These are phyloP conservation scores for Teratosphaeria viscida DNA, from an alignment of 2,329 filamentous ascomycete species.

Conservation along the genomic window DNA sequence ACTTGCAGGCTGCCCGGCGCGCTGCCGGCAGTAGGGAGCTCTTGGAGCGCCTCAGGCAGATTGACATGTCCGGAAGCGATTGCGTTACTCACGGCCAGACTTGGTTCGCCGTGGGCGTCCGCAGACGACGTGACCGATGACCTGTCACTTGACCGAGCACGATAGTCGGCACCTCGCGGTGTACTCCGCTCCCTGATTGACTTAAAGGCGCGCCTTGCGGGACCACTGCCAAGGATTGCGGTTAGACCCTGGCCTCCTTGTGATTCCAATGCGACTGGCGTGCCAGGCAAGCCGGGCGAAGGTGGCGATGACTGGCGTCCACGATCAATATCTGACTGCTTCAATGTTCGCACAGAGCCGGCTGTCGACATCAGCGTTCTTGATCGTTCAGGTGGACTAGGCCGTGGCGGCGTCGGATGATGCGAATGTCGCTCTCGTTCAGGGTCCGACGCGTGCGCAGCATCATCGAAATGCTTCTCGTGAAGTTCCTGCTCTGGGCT, in stretches of 20 bases:
- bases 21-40: constrained; percentile 25
- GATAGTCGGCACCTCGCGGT: constrained; percentile 35
- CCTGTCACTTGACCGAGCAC: constrained; percentile 55
- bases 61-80: constrained; percentile 51
- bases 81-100: constrained; percentile 52
- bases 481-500: constrained; percentile 44
- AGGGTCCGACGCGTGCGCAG: not conserved
- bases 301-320: constrained; percentile 27
- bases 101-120: constrained; percentile 45
- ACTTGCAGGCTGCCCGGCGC: constrained; percentile 16
- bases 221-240: constrained; percentile 34
- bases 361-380: constrained; percentile 32
- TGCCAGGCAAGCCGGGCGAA: constrained; percentile 35
- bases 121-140: constrained; percentile 43
- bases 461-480: constrained; percentile 12
- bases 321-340: constrained; percentile 28
- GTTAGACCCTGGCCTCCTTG: constrained; percentile 32
- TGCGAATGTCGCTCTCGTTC: not conserved
- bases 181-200: constrained; percentile 32
- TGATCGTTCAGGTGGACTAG: constrained; percentile 28
- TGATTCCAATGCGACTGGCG: constrained; percentile 34
- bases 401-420: constrained; percentile 13
- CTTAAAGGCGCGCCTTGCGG: constrained; percentile 37
- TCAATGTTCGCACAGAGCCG: constrained; percentile 36
- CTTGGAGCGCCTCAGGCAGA: constrained; percentile 37